phyloP scores from a whole-genome alignment of 805 yeast genomes.

The Metschnikowia baotianmanensis region DNA sequence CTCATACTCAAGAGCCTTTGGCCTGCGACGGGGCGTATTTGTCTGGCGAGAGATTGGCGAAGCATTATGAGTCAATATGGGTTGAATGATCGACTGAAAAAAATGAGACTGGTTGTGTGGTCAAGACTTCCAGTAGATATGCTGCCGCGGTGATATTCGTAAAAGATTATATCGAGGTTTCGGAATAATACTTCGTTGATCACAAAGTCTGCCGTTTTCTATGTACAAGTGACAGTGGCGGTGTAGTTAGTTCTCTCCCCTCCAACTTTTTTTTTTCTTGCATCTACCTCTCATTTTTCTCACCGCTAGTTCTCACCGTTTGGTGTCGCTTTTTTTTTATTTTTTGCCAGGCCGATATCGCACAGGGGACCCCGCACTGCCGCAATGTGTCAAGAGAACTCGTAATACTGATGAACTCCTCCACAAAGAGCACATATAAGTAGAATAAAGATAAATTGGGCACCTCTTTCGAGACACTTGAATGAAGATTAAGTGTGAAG shows the following conservation, averaged over 20 bases:
- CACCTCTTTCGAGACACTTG: too few relatives aligned
- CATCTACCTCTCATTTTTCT: constrained; percentile 1
- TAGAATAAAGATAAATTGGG: too few relatives aligned
- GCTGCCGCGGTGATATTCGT: too few relatives aligned
- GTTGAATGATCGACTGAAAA: neutral
- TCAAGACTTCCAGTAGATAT: too few relatives aligned
- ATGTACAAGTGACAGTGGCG: constrained; percentile 16
- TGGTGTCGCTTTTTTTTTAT: neutral
- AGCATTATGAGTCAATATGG: constrained; percentile 8
- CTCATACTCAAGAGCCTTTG: constrained; percentile 14
- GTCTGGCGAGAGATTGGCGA: constrained; percentile 17
- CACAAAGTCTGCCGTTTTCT: constrained; percentile 5
- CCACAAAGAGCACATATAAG: too few relatives aligned
- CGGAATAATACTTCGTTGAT: too few relatives aligned
- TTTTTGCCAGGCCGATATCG: too few relatives aligned
- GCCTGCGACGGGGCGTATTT: constrained; percentile 10
- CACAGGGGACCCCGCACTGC: too few relatives aligned
- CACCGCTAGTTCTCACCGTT: constrained; percentile 2
- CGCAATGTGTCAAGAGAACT: too few relatives aligned
- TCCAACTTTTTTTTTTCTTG: constrained; percentile 3
- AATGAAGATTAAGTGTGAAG: too few relatives aligned
- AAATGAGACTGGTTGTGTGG: neutral
- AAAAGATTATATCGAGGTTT: too few relatives aligned
- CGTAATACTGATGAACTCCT: too few relatives aligned
- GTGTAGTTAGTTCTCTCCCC: constrained; percentile 1